Base-by-base conservation (phyloP, 768 basidiomycete genomes). In the Candolleomyces aberdarensis region DNA sequence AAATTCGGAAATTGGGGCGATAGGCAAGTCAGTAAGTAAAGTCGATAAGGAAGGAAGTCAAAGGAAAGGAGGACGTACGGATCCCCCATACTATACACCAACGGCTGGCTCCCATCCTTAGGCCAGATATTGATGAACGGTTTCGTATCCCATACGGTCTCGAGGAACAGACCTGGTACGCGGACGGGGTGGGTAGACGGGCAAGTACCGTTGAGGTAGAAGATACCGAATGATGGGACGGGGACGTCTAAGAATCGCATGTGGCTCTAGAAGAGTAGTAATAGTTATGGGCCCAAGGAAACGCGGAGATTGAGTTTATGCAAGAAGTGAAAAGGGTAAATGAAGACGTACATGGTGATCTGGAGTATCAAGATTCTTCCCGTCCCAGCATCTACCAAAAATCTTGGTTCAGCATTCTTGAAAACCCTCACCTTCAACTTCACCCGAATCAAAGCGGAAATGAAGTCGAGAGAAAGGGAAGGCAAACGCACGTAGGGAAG, bases 21-120 rank as follows among this genome's bases (percentile, higher is more conserved):
- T 26, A 26, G 26, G 26, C 26, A 26, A 26, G 26, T 26, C 26
- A 26, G 26, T 26, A 26, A 3, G 26, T 2, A 26, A 26, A 26
- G 26, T 26, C 26, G 17, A 9, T 19, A 5, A n/a, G 29, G 32
- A 49, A 5, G 20, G 41, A 13, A 8, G 22, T 48, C 14, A 36
- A 41, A 20, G 22, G 22, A 5, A 13, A 19, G 26, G 20, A 19
- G 15, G 6, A 56, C 60, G 46, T 57, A 61, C 60, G 60, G 60
- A 44, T 57, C 60, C 0, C 60, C 60, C 60, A 61, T 61, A 47
- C 60, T 61, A 32, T 49, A 53, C 2, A 61, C 60, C 7, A 61
- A 49, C 50, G 60, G 60, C 55, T 57, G 60, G 48, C 55, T 61
- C 1, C 60, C 60, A 26, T 61, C 60, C 14, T 44, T 47, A 7